A percentile compares a stretch with the other conserved stretches of the same genome.
Evolutionary conservation across 2,329 filamentous ascomycete genomes (phyloP).

Genomic region (Thielaviopsis ethacetica): DNA sequence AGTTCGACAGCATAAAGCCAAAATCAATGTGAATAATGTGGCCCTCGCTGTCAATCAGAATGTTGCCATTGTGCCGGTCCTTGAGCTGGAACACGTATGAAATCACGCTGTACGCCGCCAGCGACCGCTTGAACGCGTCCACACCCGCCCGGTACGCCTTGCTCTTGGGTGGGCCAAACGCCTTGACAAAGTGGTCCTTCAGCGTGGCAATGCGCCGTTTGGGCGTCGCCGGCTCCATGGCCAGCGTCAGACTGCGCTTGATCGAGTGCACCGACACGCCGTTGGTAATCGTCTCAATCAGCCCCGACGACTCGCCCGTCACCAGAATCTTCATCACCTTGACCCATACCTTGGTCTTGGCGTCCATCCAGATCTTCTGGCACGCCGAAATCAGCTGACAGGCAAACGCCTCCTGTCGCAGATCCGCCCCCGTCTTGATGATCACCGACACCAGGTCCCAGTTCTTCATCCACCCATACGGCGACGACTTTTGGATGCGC

Average conservation of each 20-base stretch:
- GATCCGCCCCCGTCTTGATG: slow-evolving; percentile 70
- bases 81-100: slow-evolving; percentile 74
- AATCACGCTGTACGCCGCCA: slow-evolving; percentile 74
- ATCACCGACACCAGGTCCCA: slow-evolving; percentile 81
- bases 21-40: slow-evolving; percentile 85
- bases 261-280: slow-evolving; percentile 76
- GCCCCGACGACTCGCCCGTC: slow-evolving; percentile 66
- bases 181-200: slow-evolving; percentile 66
- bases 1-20: slow-evolving; percentile 80
- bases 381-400: slow-evolving; percentile 73
- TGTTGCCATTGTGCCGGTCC: slow-evolving; percentile 74
- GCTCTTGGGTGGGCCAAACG: slow-evolving; percentile 55
- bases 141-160: slow-evolving; percentile 55
- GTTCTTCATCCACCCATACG: slow-evolving; percentile 79
- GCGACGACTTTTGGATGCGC: slow-evolving; percentile 66
- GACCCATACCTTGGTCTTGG: slow-evolving; percentile 65
- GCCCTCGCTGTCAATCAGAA: slow-evolving; percentile 69
- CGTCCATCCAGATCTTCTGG: slow-evolving; percentile 66
- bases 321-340: slow-evolving; percentile 78
- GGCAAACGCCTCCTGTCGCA: slow-evolving; percentile 73
- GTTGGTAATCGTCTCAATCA: slow-evolving; percentile 79
- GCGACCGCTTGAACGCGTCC: slow-evolving; percentile 64
- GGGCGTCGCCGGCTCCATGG: slow-evolving; percentile 25
- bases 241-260: slow-evolving; percentile 65
- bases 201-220: slow-evolving; percentile 63